Base-by-base conservation (phyloP, 371 early-diverging fungal species). In the Haplosporangium sp. region DNA sequence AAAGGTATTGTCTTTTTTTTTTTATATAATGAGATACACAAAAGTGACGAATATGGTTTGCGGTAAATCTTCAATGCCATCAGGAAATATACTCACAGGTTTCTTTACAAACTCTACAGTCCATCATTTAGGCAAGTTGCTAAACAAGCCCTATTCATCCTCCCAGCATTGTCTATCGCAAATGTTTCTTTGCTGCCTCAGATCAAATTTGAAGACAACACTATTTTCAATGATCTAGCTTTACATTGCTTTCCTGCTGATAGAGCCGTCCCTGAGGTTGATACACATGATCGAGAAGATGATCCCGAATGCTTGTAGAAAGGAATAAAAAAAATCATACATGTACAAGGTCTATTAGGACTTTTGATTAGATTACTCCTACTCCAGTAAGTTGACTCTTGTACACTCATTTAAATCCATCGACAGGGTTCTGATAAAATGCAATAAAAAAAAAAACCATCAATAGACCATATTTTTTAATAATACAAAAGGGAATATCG, bases 191-290 rank as follows among this genome's bases (percentile, higher is more conserved):
- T 75, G 15, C 74, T 89, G 34, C 90, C 90, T 2, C 66, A 78
- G 4, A 35, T 65, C 65, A 86, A 88, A 58, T 90, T 90, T 75
- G 90, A 90, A 52, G 86, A 88, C 45, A 86, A 88, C 48, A 86
- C 86, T 3, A 77, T 88, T 2, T 90, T 89, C 59, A 90, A 88
- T 53, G 88, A 90, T 63, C 75, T 89, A 4, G 82, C 75, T 0
- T 50, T 81, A 27, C 82, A 81, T 56, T 50, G 17, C 39, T 81
- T 81, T 20, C 75, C 72, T 3, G 2, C 48, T 2, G 20, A 57
- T 35, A 50, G 45, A 7, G 2, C 40, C 11, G 17, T 81, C 9
- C 82, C 82, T 2, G 63, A 52, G 7, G 69, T 75, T 17, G 72
- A 72, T 53, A 15, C 69, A 19, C 15, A 37, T 3, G 66, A 69